Evolutionary conservation across 2,329 filamentous ascomycete species (phyloP), one percentile per base, ranked within the genome.

Genomic region (Ophiocordyceps polyrhachis-furcata): DNA sequence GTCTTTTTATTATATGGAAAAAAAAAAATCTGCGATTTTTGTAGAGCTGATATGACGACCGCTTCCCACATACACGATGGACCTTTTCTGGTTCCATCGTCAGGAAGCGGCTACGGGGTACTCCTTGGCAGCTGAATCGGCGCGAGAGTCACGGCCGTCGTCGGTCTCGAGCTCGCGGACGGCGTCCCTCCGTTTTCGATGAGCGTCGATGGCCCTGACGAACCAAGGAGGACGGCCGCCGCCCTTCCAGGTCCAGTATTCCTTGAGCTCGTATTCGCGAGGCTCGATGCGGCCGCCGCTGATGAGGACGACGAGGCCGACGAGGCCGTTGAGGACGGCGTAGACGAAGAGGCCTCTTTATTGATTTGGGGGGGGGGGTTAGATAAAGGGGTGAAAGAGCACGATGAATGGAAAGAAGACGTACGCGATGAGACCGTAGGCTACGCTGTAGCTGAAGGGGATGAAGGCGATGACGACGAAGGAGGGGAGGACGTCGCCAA

Each of bases 401-500:
- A 23, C 3, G 6, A 23, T 23, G 21, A 6, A 4, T 23, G 21
- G 6, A 23, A 6, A n/a, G n/a, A 15, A n/a, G 32, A 37, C 15
- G 32, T 58, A 76, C 73, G 74, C 81, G 51, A 86, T 83, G 25
- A 87, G 71, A 17, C 82, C 86, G 55, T 86, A 85, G 8, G 82
- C 81, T 42, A 84, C 81, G 44, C 78, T 83, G 68, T 85, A 87
- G 50, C 76, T 84, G 56, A 86, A 83, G 0, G 81, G 82, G 64
- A 87, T 86, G 45, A 83, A 74, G 2, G 75, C 74, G 52, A 86
- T 75, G 5, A 82, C 83, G 29, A 86, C 68, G 59, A 93, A 93
- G 3, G 86, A 84, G 0, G 86, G 86, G 21, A 93, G 71, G 1
- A 83, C 80, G 58, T 93, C 86, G 44, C 85, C 85, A 48, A 85